These are phyloP conservation scores for Amorphotheca resinae DNA, from an alignment of 495 filamentous ascomycete species.

Conservation along the genomic window DNA sequence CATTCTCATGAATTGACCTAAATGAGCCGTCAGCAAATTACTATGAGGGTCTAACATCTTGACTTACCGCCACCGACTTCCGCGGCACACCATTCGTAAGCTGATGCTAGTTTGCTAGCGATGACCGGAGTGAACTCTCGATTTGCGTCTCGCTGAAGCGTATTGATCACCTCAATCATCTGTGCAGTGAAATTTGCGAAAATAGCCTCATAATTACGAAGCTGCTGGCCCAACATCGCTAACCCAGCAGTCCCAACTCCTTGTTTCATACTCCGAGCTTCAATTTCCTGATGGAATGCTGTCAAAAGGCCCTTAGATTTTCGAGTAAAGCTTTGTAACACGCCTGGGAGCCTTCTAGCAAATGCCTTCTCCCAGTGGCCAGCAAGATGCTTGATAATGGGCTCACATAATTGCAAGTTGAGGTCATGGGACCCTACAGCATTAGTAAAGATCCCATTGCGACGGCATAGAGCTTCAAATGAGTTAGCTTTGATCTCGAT, in stretches of 20 bases:
- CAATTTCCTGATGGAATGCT: constrained; percentile 32
- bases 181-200: constrained; percentile 24
- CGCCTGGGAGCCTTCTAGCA: constrained; percentile 29
- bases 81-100: constrained; percentile 33
- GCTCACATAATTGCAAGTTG: constrained; percentile 27
- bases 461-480: too few relatives aligned
- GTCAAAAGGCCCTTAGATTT: background rate
- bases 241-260: constrained; percentile 27
- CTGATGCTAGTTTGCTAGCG: constrained; percentile 29
- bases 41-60: too few relatives aligned
- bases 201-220: constrained; percentile 28
- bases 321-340: constrained; percentile 22
- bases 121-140: constrained; percentile 43
- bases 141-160: constrained; percentile 41
- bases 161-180: constrained; percentile 27
- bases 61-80: constrained; percentile 27
- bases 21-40: too few relatives aligned
- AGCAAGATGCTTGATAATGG: constrained; percentile 39
- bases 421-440: too few relatives aligned
- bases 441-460: too few relatives aligned
- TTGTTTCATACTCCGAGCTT: constrained; percentile 23
- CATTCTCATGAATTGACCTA: constrained; percentile 41
- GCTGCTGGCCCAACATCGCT: constrained; percentile 32
- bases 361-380: constrained; percentile 47
- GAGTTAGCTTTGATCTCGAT: too few relatives aligned